Conservation (phyloP, 1,284 basidiomycete genomes). For the Apiotrichum brassicae region DNA sequence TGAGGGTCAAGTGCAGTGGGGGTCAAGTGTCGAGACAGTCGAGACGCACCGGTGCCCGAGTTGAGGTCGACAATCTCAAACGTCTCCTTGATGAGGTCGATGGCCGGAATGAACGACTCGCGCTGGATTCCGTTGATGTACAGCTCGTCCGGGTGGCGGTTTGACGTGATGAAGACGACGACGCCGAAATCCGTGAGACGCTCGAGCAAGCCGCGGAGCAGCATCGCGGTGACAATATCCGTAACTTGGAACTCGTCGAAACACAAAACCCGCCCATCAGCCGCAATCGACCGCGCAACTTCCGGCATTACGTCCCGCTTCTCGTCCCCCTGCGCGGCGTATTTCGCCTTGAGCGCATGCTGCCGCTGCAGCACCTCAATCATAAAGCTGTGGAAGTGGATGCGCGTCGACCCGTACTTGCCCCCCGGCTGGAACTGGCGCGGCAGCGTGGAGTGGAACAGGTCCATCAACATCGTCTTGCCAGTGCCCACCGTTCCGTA, state of each 20-base stretch:
- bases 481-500: conserved; percentile 96
- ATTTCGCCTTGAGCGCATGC: conserved; percentile 58
- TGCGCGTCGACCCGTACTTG: conserved; percentile 60
- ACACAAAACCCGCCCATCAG: conserved; percentile 77
- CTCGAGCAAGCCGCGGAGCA: conserved; percentile 82
- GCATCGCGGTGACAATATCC: conserved; percentile 99
- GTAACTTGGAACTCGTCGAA: conserved; percentile 99
- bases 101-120: conserved; percentile 91
- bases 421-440: conserved; percentile 52
- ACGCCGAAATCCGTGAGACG: conserved; percentile 79
- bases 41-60: conserved; percentile 80
- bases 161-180: conserved; percentile 92
- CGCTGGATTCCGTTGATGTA: conserved; percentile 99
- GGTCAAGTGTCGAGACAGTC: neutral
- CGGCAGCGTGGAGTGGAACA: conserved; percentile 88
- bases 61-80: conserved; percentile 87
- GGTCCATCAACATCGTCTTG: conserved; percentile 96
- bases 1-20: no score
- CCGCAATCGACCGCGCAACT: conserved; percentile 82
- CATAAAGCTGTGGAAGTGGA: conserved; percentile 99
- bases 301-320: conserved; percentile 68
- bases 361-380: conserved; percentile 89
- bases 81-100: conserved; percentile 80
- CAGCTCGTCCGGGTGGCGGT: conserved; percentile 93
- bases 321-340: conserved; percentile 53